Percentiles rank a stretch among this genome's conserved stretches.
These are phyloP conservation scores for Paecilomyces sp. DNA, from an alignment of 2,329 filamentous ascomycete genomes.

Conservation along the genomic window DNA sequence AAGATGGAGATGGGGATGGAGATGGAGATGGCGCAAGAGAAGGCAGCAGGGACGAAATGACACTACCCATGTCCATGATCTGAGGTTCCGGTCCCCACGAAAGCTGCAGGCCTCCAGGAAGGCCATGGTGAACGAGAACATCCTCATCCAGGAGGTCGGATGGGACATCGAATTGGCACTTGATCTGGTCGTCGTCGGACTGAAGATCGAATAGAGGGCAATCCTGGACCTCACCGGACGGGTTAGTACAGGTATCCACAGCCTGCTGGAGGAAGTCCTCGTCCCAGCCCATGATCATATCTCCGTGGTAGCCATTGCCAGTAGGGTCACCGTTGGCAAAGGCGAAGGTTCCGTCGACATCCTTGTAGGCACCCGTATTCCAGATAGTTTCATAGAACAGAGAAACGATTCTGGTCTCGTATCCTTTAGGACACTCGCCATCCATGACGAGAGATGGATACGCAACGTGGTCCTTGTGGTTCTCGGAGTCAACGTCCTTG, in stretches of 20 bases:
- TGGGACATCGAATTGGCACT: conserved; percentile 60
- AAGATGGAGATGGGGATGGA: background rate
- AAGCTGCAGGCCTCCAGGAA: conserved; percentile 60
- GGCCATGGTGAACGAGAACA: conserved; percentile 47
- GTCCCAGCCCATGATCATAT: conserved; percentile 78
- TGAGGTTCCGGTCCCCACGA: conserved; percentile 16
- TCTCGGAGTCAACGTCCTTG: conserved; percentile 46
- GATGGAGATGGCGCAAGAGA: background rate
- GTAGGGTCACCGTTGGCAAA: conserved; percentile 71
- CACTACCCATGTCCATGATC: background rate
- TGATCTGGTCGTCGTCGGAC: conserved; percentile 42
- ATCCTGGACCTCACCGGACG: conserved; percentile 61
- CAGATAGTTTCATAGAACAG: conserved; percentile 85
- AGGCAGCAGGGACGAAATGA: background rate
- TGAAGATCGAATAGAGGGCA: conserved; percentile 71
- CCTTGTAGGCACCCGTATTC: conserved; percentile 60
- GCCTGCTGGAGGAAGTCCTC: conserved; percentile 60
- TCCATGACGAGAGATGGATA: conserved; percentile 72
- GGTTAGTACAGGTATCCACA: conserved; percentile 67
- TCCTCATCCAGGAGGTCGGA: conserved; percentile 52
- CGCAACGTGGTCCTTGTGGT: conserved; percentile 62
- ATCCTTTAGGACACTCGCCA: conserved; percentile 66
- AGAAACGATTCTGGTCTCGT: conserved; percentile 60
- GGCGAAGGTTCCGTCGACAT: conserved; percentile 61
- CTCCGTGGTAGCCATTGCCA: conserved; percentile 68